Percentiles rank a stretch among this genome's conserved stretches.
These are phyloP conservation scores for Neonectria magnoliae DNA, from an alignment of 2,329 filamentous ascomycete species.

Conservation along the genomic window DNA sequence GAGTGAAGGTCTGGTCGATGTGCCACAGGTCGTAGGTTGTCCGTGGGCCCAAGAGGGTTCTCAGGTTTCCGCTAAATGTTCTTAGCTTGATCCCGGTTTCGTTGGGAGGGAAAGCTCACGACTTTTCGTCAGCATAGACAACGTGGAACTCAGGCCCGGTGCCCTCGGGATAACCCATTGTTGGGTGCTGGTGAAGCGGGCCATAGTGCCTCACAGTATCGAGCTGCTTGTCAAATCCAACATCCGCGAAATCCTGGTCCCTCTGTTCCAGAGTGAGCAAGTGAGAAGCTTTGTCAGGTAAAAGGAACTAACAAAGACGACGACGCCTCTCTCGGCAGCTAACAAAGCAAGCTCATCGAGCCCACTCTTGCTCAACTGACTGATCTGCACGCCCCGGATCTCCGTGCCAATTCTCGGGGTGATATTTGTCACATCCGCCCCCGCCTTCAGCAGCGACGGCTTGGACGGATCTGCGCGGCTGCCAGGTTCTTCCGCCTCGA, in stretches of 20 bases:
- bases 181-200: conserved; percentile 45
- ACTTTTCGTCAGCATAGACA: conserved; percentile 46
- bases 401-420: conserved; percentile 45
- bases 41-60: conserved; percentile 40
- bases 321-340: conserved; percentile 45
- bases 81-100: neutral
- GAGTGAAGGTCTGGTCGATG: conserved; percentile 47
- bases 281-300: neutral
- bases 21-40: conserved; percentile 47
- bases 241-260: conserved; percentile 47
- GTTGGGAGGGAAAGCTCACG: conserved; percentile 25
- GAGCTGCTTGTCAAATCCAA: conserved; percentile 44
- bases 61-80: conserved; percentile 37
- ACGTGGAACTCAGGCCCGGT: conserved; percentile 47
- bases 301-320: conserved; percentile 43
- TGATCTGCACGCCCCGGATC: conserved; percentile 44
- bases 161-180: conserved; percentile 45
- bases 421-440: conserved; percentile 33
- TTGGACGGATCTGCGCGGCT: conserved; percentile 42
- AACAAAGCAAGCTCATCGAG: conserved; percentile 45
- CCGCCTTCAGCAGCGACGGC: conserved; percentile 31
- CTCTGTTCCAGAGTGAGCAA: conserved; percentile 29
- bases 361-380: conserved; percentile 34
- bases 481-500: conserved; percentile 46
- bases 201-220: conserved; percentile 46